Evolutionary conservation across 192 early-diverging fungal species (phyloP).

Genomic region (Ambispora gerdemannii): DNA sequence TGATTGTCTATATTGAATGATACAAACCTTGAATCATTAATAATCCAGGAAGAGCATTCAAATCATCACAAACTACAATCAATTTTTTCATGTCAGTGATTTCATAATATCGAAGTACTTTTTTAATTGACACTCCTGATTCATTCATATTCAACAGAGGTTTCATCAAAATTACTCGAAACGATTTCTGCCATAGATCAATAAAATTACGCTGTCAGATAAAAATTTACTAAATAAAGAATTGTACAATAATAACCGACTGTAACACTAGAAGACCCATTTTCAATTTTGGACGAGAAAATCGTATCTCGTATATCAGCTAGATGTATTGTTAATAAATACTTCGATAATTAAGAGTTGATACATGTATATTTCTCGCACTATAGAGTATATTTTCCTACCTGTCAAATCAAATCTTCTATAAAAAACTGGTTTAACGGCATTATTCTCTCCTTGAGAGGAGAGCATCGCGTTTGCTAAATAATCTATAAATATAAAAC

Average conservation of each 20-base stretch:
- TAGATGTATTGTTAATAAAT: slow-evolving; percentile 30
- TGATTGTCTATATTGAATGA: not conserved
- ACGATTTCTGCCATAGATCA: slow-evolving; percentile 41
- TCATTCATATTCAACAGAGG: slow-evolving; percentile 57
- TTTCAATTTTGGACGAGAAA: slow-evolving; percentile 41
- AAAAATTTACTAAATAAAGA: not conserved
- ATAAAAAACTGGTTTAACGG: slow-evolving; percentile 36
- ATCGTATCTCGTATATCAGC: slow-evolving; percentile 56
- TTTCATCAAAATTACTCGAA: slow-evolving; percentile 55
- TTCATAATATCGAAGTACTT: slow-evolving; percentile 48
- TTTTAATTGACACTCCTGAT: slow-evolving; percentile 49
- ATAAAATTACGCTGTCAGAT: not conserved
- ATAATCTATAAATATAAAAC: slow-evolving; percentile 58
- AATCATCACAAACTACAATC: slow-evolving; percentile 58
- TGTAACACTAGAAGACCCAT: slow-evolving; percentile 32
- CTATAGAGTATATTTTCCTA: not conserved
- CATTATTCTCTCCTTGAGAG: slow-evolving; percentile 36
- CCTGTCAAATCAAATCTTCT: slow-evolving; percentile 37
- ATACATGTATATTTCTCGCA: not conserved
- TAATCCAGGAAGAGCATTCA: slow-evolving; percentile 55
- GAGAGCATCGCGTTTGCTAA: slow-evolving; percentile 56
- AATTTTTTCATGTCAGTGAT: slow-evolving; percentile 49
- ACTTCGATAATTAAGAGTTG: not conserved
- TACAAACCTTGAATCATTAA: slow-evolving; percentile 54
- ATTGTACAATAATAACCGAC: slow-evolving; percentile 6